These are phyloP conservation scores for Aspergillus chevalieri DNA, from an alignment of 2,329 filamentous ascomycete genomes.

Conservation along the genomic window DNA sequence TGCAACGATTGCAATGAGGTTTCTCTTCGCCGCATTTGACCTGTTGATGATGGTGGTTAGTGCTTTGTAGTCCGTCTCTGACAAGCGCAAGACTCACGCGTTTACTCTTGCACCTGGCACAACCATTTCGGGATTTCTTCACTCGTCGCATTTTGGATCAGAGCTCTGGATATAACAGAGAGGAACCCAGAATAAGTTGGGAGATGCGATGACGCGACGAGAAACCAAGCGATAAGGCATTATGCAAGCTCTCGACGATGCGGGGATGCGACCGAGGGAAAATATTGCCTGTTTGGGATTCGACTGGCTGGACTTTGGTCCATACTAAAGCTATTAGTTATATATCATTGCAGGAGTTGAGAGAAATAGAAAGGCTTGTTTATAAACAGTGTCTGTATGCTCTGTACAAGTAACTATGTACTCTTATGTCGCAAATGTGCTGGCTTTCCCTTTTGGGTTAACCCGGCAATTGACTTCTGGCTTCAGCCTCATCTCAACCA, in stretches of 20 bases:
- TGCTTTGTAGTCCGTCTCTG: not conserved
- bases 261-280: not conserved
- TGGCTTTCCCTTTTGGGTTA: too few relatives aligned
- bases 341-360: not conserved
- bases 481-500: too few relatives aligned
- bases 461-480: too few relatives aligned
- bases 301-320: not conserved
- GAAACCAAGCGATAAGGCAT: not conserved
- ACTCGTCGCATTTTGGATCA: constrained; percentile 30
- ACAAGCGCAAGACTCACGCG: constrained; percentile 19
- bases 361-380: not conserved
- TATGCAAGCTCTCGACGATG: not conserved
- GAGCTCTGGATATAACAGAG: not conserved
- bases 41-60: constrained; percentile 12
- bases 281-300: not conserved
- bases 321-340: too few relatives aligned
- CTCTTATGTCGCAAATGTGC: too few relatives aligned
- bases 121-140: constrained; percentile 38
- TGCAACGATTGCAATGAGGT: constrained; percentile 33
- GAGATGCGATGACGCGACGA: not conserved
- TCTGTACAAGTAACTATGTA: too few relatives aligned
- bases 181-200: not conserved
- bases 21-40: constrained; percentile 38
- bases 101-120: constrained; percentile 38
- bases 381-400: too few relatives aligned